These are phyloP conservation scores for Thuja plicata DNA, from an alignment of 83 land plant species.

Conservation along the genomic window DNA sequence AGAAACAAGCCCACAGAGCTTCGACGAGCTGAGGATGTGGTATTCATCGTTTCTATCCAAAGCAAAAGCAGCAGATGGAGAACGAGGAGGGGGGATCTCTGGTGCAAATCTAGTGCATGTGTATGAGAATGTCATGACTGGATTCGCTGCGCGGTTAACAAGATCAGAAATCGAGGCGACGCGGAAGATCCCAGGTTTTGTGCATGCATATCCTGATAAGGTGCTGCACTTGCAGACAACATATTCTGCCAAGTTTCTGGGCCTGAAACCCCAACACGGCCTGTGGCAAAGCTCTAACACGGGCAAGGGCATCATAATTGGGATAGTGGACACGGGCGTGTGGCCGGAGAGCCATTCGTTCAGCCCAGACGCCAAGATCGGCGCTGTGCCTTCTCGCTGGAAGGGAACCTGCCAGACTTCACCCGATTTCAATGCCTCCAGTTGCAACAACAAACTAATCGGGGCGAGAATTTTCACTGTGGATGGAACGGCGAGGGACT, in stretches of 20 bases:
- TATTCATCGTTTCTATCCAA: no score
- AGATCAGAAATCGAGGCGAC: not conserved
- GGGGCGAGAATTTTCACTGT: slow-evolving; percentile 32
- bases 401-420: slow-evolving; percentile 39
- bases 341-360: slow-evolving; percentile 48
- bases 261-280: slow-evolving; percentile 21
- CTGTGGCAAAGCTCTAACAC: slow-evolving; percentile 15
- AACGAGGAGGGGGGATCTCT: no score
- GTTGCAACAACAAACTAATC: slow-evolving; percentile 51
- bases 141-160: slow-evolving; percentile 20
- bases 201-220: slow-evolving; percentile 2
- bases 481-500: slow-evolving; percentile 20
- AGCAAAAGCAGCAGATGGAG: no score
- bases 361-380: slow-evolving; percentile 17
- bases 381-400: slow-evolving; percentile 42
- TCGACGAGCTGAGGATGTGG: no score
- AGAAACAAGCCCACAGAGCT: no score
- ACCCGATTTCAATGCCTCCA: slow-evolving; percentile 20
- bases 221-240: slow-evolving; percentile 36
- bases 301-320: slow-evolving; percentile 41
- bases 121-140: slow-evolving; percentile 1
- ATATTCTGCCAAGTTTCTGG: slow-evolving; percentile 34
- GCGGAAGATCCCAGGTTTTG: not conserved
- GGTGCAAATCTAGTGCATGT: not conserved
- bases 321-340: slow-evolving; percentile 45